Percentiles rank a stretch among this genome's conserved stretches.
Conservation (phyloP, 108 stramenopile species). For the Nitzschia palea region DNA sequence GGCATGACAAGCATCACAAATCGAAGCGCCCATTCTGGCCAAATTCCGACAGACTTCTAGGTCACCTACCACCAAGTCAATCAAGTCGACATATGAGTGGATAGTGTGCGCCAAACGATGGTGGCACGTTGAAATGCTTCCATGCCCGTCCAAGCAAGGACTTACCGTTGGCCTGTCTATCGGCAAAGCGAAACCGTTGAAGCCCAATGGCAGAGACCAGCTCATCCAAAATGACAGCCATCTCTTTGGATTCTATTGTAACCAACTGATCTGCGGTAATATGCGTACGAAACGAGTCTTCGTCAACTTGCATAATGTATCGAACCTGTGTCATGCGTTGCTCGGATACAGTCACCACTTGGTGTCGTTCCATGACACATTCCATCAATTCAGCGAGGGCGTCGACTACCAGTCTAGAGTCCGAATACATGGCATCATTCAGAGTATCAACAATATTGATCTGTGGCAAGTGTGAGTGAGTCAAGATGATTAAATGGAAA, state of each 20-base stretch:
- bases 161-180: constrained; percentile 52
- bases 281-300: constrained; percentile 35
- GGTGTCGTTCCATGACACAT: constrained; percentile 37
- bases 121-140: too few species aligned
- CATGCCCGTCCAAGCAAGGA: too few species aligned
- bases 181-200: constrained; percentile 72
- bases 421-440: constrained; percentile 73
- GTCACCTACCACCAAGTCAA: too few species aligned
- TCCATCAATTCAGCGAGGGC: constrained; percentile 76
- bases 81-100: too few species aligned
- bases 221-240: constrained; percentile 54
- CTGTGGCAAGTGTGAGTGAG: constrained; percentile 26
- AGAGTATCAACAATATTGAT: constrained; percentile 63
- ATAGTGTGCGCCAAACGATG: too few species aligned
- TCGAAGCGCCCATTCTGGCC: constrained; percentile 20
- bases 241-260: constrained; percentile 54
- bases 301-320: constrained; percentile 51
- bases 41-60: constrained; percentile 33
- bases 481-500: constrained; percentile 12
- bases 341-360: constrained; percentile 13
- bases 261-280: constrained; percentile 39
- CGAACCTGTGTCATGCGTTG: constrained; percentile 45
- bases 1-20: constrained; percentile 14
- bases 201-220: constrained; percentile 63
- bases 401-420: constrained; percentile 59